These are phyloP conservation scores for Eucalyptus sideroxylon DNA, from an alignment of 345 rosid species.

Conservation along the genomic window DNA sequence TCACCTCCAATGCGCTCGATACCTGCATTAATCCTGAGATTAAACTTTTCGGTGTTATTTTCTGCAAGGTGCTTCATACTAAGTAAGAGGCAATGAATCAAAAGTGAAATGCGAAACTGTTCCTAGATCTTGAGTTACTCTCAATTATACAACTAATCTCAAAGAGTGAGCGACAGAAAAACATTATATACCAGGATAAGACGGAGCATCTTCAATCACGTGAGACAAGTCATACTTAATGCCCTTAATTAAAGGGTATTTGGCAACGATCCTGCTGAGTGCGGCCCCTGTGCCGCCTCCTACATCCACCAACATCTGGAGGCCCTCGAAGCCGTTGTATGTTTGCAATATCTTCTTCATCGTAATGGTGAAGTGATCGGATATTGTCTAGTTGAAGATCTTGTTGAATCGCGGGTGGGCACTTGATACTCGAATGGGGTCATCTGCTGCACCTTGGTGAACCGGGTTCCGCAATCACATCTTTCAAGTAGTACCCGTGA, in stretches of 20 bases:
- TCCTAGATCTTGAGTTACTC: neutral
- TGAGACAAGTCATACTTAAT: conserved; percentile 69
- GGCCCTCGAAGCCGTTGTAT: conserved; percentile 56
- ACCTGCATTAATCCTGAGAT: conserved; percentile 7
- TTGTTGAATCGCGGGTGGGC: conserved; percentile 65
- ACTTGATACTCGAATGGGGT: conserved; percentile 57
- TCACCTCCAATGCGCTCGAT: conserved; percentile 81
- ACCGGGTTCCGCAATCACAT: conserved; percentile 24
- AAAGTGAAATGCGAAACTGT: neutral
- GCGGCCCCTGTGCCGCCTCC: conserved; percentile 80
- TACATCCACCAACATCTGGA: conserved; percentile 63
- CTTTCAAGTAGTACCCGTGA: conserved; percentile 62
- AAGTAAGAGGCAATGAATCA: neutral
- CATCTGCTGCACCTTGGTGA: conserved; percentile 74
- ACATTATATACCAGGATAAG: conserved; percentile 30
- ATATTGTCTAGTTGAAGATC: conserved; percentile 67
- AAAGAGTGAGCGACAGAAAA: neutral
- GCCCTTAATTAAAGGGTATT: conserved; percentile 60
- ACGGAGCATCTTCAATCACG: conserved; percentile 66
- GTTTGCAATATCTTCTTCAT: conserved; percentile 69
- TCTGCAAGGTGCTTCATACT: neutral
- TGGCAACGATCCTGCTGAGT: conserved; percentile 50
- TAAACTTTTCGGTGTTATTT: neutral
- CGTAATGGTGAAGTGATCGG: conserved; percentile 52
- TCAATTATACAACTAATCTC: neutral